These are phyloP conservation scores for Termitomyces sp. DNA, from an alignment of 768 basidiomycete species.

Conservation along the genomic window DNA sequence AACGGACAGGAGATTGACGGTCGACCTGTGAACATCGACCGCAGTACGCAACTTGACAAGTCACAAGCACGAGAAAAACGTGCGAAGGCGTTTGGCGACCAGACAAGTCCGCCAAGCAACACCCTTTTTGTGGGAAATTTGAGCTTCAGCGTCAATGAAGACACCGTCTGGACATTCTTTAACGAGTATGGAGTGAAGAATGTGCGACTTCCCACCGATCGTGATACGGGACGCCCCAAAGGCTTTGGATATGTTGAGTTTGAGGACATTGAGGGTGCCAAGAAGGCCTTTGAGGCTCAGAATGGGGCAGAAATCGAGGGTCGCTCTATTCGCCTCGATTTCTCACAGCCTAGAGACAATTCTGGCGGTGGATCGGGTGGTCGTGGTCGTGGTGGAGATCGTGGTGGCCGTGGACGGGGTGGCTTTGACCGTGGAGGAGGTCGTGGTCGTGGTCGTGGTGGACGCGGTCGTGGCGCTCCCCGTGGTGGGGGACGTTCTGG, in stretches of 20 bases:
- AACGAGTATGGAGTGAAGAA: constrained; percentile 84
- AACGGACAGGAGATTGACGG: constrained; percentile 92
- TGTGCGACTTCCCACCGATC: constrained; percentile 89
- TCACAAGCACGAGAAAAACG: constrained; percentile 57
- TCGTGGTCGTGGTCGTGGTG: constrained; percentile 36
- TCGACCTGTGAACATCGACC: constrained; percentile 82
- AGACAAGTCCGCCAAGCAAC: constrained; percentile 53
- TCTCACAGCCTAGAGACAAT: constrained; percentile 71
- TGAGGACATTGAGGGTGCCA: constrained; percentile 71
- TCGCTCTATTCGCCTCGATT: constrained; percentile 77
- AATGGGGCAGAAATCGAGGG: constrained; percentile 78
- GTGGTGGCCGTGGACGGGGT: constrained; percentile 29
- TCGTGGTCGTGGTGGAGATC: constrained; percentile 20
- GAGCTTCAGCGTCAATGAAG: constrained; percentile 75
- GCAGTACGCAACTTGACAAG: constrained; percentile 60
- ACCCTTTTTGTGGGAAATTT: constrained; percentile 92
- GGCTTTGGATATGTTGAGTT: constrained; percentile 98
- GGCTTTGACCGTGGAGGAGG: constrained; percentile 26
- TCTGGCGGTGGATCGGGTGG: constrained; percentile 22
- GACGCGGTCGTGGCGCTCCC: constrained; percentile 38
- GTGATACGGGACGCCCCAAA: constrained; percentile 86
- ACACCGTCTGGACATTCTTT: constrained; percentile 86
- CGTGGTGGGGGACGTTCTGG: constrained; percentile 52
- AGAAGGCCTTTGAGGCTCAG: constrained; percentile 69
- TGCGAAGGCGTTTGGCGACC: constrained; percentile 74